phyloP scores from a whole-genome alignment of 2,329 filamentous ascomycete species.

The Cladobotryum mycophilum region DNA sequence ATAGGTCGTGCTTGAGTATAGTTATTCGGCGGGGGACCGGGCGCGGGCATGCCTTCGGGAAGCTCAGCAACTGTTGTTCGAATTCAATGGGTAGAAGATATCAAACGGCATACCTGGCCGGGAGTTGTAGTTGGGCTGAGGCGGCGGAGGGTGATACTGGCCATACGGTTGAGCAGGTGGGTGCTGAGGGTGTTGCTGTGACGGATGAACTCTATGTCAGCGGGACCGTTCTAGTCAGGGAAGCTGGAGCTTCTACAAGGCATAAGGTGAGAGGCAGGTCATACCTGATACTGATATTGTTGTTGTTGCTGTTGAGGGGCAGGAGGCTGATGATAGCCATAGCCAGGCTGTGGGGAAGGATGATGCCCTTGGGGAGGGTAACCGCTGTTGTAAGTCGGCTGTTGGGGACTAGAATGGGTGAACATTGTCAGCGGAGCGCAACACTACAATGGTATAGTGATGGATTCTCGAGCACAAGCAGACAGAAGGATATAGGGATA shows the following conservation, averaged over 20 bases:
- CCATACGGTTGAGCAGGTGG: constrained; percentile 26
- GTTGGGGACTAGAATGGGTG: constrained; percentile 21
- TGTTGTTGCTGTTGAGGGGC: constrained; percentile 30
- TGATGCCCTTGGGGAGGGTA: constrained; percentile 42
- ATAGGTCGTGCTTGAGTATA: constrained; percentile 40
- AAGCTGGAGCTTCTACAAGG: not conserved
- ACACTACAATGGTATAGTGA: not conserved
- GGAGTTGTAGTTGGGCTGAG: constrained; percentile 41
- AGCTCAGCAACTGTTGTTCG: constrained; percentile 8
- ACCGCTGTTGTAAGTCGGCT: constrained; percentile 38
- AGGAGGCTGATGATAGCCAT: constrained; percentile 37
- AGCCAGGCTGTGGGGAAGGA: constrained; percentile 44
- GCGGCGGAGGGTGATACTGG: constrained; percentile 24
- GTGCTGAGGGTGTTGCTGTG: constrained; percentile 20
- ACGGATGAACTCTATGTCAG: not conserved
- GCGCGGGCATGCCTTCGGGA: constrained; percentile 14
- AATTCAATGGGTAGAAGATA: not conserved
- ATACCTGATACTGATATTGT: constrained; percentile 33
- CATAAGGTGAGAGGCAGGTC: constrained; percentile 1
- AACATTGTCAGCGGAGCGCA: not conserved
- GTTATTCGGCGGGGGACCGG: constrained; percentile 8
- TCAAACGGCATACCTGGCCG: constrained; percentile 33
- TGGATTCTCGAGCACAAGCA: not conserved
- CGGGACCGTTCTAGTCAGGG: too few relatives aligned
- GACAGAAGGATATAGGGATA: not conserved